phyloP scores from a whole-genome alignment of 2,329 filamentous ascomycete genomes.

The Aureobasidium sp. region DNA sequence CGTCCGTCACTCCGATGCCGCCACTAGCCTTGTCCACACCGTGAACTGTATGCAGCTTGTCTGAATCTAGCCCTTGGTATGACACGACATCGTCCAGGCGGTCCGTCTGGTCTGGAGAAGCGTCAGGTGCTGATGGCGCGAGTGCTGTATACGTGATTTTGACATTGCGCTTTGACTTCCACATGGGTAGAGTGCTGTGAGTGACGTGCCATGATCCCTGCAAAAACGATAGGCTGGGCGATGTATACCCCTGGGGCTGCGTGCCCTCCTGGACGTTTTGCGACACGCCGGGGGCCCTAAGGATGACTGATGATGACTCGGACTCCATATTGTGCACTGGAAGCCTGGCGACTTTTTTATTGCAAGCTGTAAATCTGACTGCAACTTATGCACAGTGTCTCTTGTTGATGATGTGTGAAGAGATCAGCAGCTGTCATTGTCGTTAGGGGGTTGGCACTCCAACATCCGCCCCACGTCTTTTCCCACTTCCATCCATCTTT shows the following conservation, averaged over 20 bases:
- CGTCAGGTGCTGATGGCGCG: conserved; percentile 25
- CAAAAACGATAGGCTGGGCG: conserved; percentile 52
- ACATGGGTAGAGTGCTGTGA: conserved; percentile 71
- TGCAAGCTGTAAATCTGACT: neutral
- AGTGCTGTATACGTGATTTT: conserved; percentile 64
- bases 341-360: neutral
- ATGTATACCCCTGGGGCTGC: conserved; percentile 24
- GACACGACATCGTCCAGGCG: conserved; percentile 65
- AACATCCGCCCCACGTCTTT: conserved; percentile 4
- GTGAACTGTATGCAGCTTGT: conserved; percentile 50
- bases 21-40: conserved; percentile 53
- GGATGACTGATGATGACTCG: conserved; percentile 11
- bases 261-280: conserved; percentile 5
- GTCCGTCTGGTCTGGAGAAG: conserved; percentile 28
- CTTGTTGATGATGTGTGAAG: conserved; percentile 6
- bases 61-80: conserved; percentile 50
- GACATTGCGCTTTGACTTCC: conserved; percentile 71
- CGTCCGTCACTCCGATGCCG: conserved; percentile 25
- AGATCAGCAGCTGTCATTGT: neutral
- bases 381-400: neutral
- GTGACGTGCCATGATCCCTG: conserved; percentile 63
- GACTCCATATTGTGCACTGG: neutral
- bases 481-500: neutral
- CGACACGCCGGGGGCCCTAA: conserved; percentile 37
- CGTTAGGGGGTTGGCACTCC: conserved; percentile 3